Evolutionary conservation across 129 eudicot genomes (phyloP).

Genomic region (Heracleum sosnowskyi): DNA sequence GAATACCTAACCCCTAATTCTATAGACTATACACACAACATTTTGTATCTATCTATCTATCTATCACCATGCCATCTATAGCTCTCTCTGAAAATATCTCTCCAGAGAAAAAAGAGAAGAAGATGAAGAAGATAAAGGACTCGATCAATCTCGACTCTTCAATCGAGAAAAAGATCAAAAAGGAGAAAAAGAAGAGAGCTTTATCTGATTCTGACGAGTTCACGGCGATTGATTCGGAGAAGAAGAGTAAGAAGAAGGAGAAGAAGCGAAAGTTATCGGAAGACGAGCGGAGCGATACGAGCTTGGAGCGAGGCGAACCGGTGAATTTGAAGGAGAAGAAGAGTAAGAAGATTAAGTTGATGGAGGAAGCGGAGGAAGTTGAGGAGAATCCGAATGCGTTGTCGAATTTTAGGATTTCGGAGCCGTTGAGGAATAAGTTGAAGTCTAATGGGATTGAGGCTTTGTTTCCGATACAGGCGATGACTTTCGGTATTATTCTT

Average conservation of each 20-base stretch:
- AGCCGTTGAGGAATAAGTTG: slow-evolving; percentile 59
- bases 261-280: slow-evolving; percentile 59
- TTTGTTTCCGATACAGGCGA: slow-evolving; percentile 89
- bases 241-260: slow-evolving; percentile 36
- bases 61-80: not conserved
- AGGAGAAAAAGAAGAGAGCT: not conserved
- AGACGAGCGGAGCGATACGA: slow-evolving; percentile 60
- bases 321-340: slow-evolving; percentile 46
- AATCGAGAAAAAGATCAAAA: not conserved
- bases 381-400: slow-evolving; percentile 65
- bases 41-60: not conserved
- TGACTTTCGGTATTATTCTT: slow-evolving; percentile 54
- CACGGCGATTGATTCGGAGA: not conserved
- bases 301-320: slow-evolving; percentile 58
- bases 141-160: not conserved
- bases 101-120: slow-evolving; percentile 1
- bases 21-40: not conserved
- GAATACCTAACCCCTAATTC: not conserved
- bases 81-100: not conserved
- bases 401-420: slow-evolving; percentile 60
- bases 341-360: slow-evolving; percentile 29
- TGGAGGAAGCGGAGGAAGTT: slow-evolving; percentile 23
- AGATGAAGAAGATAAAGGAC: not conserved
- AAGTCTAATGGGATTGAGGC: slow-evolving; percentile 68
- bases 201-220: not conserved